A percentile compares a stretch with the other conserved stretches of the same genome.
Evolutionary conservation across 1,139 yeast species (phyloP).

Genomic region (Blastobotrys elegans): DNA sequence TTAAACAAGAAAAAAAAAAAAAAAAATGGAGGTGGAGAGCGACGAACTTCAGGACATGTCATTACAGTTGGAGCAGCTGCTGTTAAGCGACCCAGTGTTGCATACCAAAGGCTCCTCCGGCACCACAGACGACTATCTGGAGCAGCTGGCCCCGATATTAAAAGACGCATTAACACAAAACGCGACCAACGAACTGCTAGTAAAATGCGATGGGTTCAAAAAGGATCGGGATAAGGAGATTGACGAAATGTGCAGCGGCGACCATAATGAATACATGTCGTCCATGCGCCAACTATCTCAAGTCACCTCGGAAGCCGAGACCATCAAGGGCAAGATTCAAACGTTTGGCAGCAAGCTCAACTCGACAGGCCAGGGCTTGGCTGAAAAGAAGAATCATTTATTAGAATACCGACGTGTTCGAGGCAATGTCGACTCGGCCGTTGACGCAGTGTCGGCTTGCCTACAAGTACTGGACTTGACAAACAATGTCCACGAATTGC

Average conservation of each 20-base stretch:
- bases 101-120: slow-evolving; percentile 19
- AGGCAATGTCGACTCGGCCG: slow-evolving; percentile 34
- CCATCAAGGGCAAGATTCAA: slow-evolving; percentile 48
- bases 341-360: slow-evolving; percentile 51
- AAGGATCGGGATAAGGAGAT: slow-evolving; percentile 59
- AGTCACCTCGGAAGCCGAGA: slow-evolving; percentile 51
- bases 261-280: slow-evolving; percentile 49
- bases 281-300: slow-evolving; percentile 53
- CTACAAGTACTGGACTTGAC: slow-evolving; percentile 81
- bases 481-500: slow-evolving; percentile 78
- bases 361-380: slow-evolving; percentile 59
- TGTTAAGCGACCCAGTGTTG: slow-evolving; percentile 28
- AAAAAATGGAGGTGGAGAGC: slow-evolving; percentile 11
- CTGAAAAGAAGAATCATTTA: slow-evolving; percentile 40
- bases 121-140: slow-evolving; percentile 63
- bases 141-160: slow-evolving; percentile 75
- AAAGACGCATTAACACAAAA: slow-evolving; percentile 57
- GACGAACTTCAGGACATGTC: slow-evolving; percentile 23
- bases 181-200: slow-evolving; percentile 53
- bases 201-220: slow-evolving; percentile 53
- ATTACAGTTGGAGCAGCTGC: slow-evolving; percentile 30
- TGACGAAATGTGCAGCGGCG: slow-evolving; percentile 54
- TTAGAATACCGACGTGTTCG: slow-evolving; percentile 29
- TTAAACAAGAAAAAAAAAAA: not conserved
- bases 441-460: slow-evolving; percentile 45